Evolutionary conservation across 2,329 filamentous ascomycete species (phyloP).

Genomic region (Aspergillus intermedius): DNA sequence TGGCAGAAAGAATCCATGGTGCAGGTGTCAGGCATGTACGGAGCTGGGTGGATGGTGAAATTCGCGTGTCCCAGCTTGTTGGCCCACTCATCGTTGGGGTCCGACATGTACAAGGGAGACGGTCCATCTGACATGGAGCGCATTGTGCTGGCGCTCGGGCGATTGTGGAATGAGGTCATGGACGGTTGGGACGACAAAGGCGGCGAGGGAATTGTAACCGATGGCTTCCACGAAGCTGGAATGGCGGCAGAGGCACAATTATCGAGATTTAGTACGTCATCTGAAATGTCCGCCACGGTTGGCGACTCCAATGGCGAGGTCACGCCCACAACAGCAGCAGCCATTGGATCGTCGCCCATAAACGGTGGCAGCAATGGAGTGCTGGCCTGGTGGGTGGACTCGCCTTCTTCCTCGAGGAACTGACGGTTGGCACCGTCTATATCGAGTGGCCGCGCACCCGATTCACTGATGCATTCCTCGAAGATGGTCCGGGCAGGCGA

Average conservation of each 20-base stretch:
- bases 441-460: conserved; percentile 48
- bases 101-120: conserved; percentile 58
- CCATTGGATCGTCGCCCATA: conserved; percentile 53
- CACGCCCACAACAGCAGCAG: conserved; percentile 49
- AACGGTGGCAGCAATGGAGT: conserved; percentile 82
- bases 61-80: conserved; percentile 84
- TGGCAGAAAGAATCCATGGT: conserved; percentile 56
- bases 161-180: conserved; percentile 60
- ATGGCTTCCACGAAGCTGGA: conserved; percentile 28
- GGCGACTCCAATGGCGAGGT: conserved; percentile 84
- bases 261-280: conserved; percentile 28
- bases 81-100: conserved; percentile 70
- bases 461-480: conserved; percentile 46
- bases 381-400: conserved; percentile 60
- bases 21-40: conserved; percentile 62
- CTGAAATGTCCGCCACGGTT: conserved; percentile 58
- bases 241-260: conserved; percentile 39
- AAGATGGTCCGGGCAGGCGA: conserved; percentile 60
- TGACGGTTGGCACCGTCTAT: conserved; percentile 48
- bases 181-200: conserved; percentile 73
- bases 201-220: conserved; percentile 55
- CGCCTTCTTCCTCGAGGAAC: conserved; percentile 35
- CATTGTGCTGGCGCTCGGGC: conserved; percentile 40
- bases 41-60: conserved; percentile 77
- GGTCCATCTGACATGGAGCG: conserved; percentile 37